phyloP scores from a whole-genome alignment of 768 basidiomycete genomes.

The Lactarius quietus region DNA sequence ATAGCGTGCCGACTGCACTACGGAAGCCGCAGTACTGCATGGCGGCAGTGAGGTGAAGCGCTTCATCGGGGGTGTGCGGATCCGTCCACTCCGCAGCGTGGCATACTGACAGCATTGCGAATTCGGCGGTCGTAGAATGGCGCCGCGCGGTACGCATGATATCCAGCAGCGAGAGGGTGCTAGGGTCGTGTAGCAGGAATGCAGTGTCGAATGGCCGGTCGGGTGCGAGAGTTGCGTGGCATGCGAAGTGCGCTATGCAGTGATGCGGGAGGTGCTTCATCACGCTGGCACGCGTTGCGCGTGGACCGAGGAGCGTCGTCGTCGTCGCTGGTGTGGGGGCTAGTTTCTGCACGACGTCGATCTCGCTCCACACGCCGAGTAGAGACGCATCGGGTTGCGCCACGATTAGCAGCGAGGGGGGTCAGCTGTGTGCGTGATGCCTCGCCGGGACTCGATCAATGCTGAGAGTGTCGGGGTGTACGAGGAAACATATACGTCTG shows the following conservation, averaged over 20 bases:
- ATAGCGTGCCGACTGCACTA: conserved; percentile 20
- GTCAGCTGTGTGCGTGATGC: not conserved
- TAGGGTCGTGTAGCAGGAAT: not conserved
- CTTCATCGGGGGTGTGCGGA: too few species aligned
- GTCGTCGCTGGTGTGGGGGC: too few species aligned
- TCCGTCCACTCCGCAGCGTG: too few species aligned
- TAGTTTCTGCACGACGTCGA: not conserved
- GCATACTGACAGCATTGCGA: too few species aligned
- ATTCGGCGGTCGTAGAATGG: too few species aligned
- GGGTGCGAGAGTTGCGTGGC: too few species aligned
- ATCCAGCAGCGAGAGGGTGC: too few species aligned
- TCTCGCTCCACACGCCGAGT: conserved; percentile 3
- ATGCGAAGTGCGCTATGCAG: conserved; percentile 16
- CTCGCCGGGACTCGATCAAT: conserved; percentile 13
- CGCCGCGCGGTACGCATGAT: too few species aligned
- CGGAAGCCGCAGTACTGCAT: conserved; percentile 23
- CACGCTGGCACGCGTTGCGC: too few species aligned
- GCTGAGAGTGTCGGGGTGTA: conserved; percentile 20
- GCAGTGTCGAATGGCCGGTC: too few species aligned
- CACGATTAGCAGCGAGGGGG: conserved; percentile 5
- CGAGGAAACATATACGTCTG: conserved; percentile 20
- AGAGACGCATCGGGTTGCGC: conserved; percentile 2
- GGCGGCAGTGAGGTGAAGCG: conserved; percentile 24
- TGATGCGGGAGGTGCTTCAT: too few species aligned
- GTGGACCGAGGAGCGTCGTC: not conserved